Evolutionary conservation across 1,284 basidiomycete species (phyloP).

Genomic region (Phylloporus gajari): DNA sequence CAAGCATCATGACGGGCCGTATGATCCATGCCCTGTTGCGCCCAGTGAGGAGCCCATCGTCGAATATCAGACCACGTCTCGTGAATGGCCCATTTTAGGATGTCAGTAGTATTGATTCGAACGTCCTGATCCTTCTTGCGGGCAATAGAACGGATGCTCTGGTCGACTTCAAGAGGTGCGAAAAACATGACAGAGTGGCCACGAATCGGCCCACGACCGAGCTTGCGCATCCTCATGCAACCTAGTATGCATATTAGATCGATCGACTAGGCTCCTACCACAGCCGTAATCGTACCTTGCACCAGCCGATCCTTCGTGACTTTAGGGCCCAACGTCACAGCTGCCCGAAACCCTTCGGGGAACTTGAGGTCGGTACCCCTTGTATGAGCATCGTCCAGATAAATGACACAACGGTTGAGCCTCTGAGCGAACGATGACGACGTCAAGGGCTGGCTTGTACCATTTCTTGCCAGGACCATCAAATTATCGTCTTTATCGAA

Average conservation of each 20-base stretch:
- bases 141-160: constrained; percentile 46
- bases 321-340: constrained; percentile 61
- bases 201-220: constrained; percentile 58
- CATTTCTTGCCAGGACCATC: constrained; percentile 52
- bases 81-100: constrained; percentile 4
- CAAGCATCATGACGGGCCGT: constrained; percentile 45
- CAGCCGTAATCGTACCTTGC: constrained; percentile 50
- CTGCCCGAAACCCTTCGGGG: constrained; percentile 53
- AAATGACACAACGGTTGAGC: constrained; percentile 57
- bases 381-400: constrained; percentile 66
- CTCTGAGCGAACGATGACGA: constrained; percentile 54
- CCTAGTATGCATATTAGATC: constrained; percentile 34
- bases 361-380: constrained; percentile 64
- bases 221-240: constrained; percentile 60
- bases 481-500: constrained; percentile 56
- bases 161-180: constrained; percentile 57
- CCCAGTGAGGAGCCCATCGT: constrained; percentile 54
- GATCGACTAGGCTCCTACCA: too few species aligned
- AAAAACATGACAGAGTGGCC: constrained; percentile 60
- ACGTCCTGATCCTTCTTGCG: constrained; percentile 16
- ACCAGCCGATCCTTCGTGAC: constrained; percentile 62
- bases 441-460: constrained; percentile 47
- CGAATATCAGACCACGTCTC: constrained; percentile 37
- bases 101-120: constrained; percentile 23
- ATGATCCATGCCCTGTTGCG: constrained; percentile 56